A percentile compares a stretch with the other conserved stretches of the same genome.
Evolutionary conservation across 306 rosid species (phyloP).

Genomic region (Fagus crenata): DNA sequence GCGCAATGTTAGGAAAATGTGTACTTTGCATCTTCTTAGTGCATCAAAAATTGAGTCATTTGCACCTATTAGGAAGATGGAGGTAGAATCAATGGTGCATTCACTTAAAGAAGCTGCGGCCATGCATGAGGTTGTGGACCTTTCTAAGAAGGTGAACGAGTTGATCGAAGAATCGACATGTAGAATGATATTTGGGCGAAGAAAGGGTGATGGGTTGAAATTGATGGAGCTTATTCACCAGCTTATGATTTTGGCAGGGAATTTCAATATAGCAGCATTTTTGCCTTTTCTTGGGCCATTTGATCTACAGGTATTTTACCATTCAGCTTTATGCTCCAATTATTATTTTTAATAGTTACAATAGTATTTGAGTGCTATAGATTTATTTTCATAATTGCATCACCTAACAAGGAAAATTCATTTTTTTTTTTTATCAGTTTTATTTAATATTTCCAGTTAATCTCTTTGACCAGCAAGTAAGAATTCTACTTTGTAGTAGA

Average conservation of each 20-base stretch:
- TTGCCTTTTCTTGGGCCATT: conserved; percentile 27
- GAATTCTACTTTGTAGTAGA: too few relatives aligned
- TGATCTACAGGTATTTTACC: conserved; percentile 32
- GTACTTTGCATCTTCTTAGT: not conserved
- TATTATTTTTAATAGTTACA: too few relatives aligned
- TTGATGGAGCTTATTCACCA: conserved; percentile 9
- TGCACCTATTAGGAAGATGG: conserved; percentile 25
- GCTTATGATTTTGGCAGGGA: not conserved
- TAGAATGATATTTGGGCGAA: conserved; percentile 30
- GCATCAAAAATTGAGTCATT: conserved; percentile 33
- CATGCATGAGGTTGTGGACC: conserved; percentile 17
- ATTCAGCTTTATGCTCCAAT: too few relatives aligned
- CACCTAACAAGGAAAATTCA: too few relatives aligned
- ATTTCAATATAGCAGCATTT: conserved; percentile 21
- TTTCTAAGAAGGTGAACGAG: not conserved
- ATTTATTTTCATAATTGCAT: too few relatives aligned
- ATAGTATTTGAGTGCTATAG: too few relatives aligned
- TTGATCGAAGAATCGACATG: conserved; percentile 18
- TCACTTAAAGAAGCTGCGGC: not conserved
- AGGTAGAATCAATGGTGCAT: too few relatives aligned
- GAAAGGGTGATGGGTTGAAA: conserved; percentile 12
- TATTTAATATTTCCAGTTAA: too few relatives aligned
- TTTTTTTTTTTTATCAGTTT: too few relatives aligned
- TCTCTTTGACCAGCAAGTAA: too few relatives aligned
- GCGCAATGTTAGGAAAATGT: too few relatives aligned